Percentiles rank a stretch among this genome's conserved stretches.
Evolutionary conservation across 768 basidiomycete genomes (phyloP).

Genomic region (Agaricus bisporus): DNA sequence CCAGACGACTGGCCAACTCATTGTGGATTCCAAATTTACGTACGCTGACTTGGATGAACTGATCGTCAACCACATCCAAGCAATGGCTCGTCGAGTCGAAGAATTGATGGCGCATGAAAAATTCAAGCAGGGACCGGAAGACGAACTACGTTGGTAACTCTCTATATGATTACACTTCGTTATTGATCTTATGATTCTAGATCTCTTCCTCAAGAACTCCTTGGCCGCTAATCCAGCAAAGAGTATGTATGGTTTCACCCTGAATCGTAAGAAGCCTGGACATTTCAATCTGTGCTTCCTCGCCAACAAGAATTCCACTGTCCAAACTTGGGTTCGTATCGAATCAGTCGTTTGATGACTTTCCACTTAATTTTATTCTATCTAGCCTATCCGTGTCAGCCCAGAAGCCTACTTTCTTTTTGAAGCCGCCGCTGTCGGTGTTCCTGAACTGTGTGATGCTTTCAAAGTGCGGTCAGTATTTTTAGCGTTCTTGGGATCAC

Average conservation of each 20-base stretch:
- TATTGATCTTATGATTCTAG: conserved; percentile 31
- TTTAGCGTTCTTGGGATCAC: background rate
- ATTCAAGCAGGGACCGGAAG: conserved; percentile 83
- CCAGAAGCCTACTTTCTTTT: conserved; percentile 89
- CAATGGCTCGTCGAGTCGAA: conserved; percentile 88
- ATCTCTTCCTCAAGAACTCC: conserved; percentile 82
- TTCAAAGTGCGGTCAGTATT: conserved; percentile 81
- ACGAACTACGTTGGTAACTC: conserved; percentile 80
- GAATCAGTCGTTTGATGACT: background rate
- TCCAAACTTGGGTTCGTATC: conserved; percentile 82
- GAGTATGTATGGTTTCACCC: conserved; percentile 92
- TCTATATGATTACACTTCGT: background rate
- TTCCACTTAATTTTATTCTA: conserved; percentile 8
- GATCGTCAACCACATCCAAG: conserved; percentile 94
- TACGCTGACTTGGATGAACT: conserved; percentile 96
- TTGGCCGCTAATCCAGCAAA: conserved; percentile 90
- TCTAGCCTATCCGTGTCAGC: conserved; percentile 79
- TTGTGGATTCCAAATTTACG: conserved; percentile 70
- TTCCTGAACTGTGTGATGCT: conserved; percentile 91
- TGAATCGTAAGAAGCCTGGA: conserved; percentile 85
- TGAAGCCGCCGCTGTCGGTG: conserved; percentile 84
- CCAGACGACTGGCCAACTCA: conserved; percentile 55
- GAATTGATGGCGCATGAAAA: conserved; percentile 95
- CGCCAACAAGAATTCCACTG: conserved; percentile 83
- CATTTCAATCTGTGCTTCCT: conserved; percentile 93